Base-by-base conservation (phyloP, 23 red algal species). In the Porphyridium purpureum region DNA sequence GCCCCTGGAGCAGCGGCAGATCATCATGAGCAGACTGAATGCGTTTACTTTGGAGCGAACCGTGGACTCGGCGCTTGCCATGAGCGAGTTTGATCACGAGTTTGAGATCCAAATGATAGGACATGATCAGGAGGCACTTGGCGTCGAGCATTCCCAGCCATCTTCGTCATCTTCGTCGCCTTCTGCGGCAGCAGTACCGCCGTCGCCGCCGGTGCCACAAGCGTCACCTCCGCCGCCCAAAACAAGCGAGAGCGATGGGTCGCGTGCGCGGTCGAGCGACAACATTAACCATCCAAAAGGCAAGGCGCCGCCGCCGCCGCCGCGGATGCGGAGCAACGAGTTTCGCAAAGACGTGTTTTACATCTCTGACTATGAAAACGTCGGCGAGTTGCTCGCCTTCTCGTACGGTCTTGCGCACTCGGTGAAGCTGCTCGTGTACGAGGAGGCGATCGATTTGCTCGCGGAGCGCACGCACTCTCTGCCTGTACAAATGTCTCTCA, bases 61-160 rank as follows among this genome's bases (percentile, higher is more conserved):
- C n/a, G n/a, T n/a, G 20, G 29, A 7, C 5, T 35, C 59, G 25
- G 42, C 26, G 22, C 50, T 84, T 7, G 62, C 35, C 17, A 62
- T 79, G 52, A 67, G 80, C 20, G 72, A 84, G 34, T 94, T 84
- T 54, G 88, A 94, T 9, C 88, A 94, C 52, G 88, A 94, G 44
- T 94, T 94, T 64, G 64, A 55, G 22, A 82, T 80, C 55, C 31
- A 49, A 27, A 50, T 49, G 9, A 14, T 21, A n/a, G n/a, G n/a
- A n/a, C 7, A 7, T 7, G 7, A 31, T 33, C 28, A 58, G 54
- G 9, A 31, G 27, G 11, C 54, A n/a, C n/a, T n/a, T n/a, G n/a
- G n/a, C n/a, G n/a, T n/a, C n/a, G n/a, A n/a, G n/a, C n/a, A n/a
- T n/a, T n/a, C n/a, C n/a, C n/a, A n/a, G n/a, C n/a, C n/a, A n/a